phyloP scores from a whole-genome alignment of 257 asterid species.

The Catharanthus roseus region DNA sequence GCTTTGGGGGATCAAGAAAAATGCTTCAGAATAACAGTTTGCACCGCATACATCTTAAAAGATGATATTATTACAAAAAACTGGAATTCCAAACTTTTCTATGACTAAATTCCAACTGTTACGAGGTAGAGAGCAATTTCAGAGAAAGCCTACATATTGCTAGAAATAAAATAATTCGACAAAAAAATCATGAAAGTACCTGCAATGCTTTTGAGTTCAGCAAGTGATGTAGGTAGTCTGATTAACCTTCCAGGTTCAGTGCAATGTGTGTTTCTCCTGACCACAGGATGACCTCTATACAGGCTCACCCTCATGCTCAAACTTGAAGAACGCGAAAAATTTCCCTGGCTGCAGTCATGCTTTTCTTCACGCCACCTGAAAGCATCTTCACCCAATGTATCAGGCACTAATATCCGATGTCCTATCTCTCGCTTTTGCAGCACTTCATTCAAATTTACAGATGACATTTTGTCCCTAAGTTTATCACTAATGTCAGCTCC shows the following conservation, averaged over 20 bases:
- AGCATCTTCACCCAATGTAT: conserved; percentile 16
- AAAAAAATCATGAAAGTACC: conserved; percentile 28
- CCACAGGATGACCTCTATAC: conserved; percentile 63
- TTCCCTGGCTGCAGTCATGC: conserved; percentile 8
- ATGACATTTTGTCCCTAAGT: conserved; percentile 26
- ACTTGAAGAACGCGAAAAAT: conserved; percentile 20
- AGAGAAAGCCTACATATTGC: conserved; percentile 26
- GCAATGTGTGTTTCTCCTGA: conserved; percentile 38
- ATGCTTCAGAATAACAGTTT: background rate
- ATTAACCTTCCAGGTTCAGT: conserved; percentile 66
- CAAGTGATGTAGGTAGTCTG: conserved; percentile 47
- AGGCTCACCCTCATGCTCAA: conserved; percentile 66
- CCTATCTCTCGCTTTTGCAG: conserved; percentile 62
- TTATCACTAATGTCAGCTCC: conserved; percentile 62
- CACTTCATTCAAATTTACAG: conserved; percentile 36
- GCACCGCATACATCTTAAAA: background rate
- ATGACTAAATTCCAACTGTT: conserved; percentile 4
- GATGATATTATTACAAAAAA: background rate
- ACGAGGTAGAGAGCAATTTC: background rate
- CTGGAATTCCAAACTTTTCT: background rate
- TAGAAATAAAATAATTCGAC: background rate
- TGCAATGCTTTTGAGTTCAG: conserved; percentile 60
- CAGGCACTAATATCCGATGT: conserved; percentile 44
- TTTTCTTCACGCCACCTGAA: conserved; percentile 25
- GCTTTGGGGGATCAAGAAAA: background rate